Percentiles rank a stretch among this genome's conserved stretches.
phyloP scores from a whole-genome alignment of 139 green algal genomes.

The Auxenochlorella pyrenoidosa region DNA sequence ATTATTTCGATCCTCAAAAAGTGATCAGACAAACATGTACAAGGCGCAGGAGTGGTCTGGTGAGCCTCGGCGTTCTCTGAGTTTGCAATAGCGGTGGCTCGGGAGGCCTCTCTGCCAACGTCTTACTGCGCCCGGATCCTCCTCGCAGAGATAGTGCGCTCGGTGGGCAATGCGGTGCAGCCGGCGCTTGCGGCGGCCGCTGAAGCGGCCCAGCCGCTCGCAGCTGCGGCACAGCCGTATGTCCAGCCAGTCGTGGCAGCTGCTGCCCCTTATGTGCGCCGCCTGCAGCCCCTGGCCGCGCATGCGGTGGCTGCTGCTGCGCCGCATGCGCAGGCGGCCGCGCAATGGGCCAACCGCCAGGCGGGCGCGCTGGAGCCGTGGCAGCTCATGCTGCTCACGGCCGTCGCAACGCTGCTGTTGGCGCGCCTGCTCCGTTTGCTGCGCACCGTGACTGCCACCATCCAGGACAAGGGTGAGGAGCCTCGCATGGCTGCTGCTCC shows the following conservation, averaged over 20 bases:
- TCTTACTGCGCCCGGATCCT: neutral
- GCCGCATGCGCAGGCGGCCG: neutral
- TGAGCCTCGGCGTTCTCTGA: too few species aligned
- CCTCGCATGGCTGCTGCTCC: neutral
- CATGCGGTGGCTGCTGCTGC: neutral
- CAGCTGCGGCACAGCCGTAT: neutral
- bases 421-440: neutral
- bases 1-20: too few species aligned
- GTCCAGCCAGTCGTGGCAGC: neutral
- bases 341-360: neutral
- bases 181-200: neutral
- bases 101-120: neutral
- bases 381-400: slow-evolving; percentile 34
- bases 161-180: neutral
- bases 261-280: neutral
- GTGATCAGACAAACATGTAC: too few species aligned
- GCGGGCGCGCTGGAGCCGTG: slow-evolving; percentile 10
- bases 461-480: slow-evolving; percentile 30
- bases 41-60: too few species aligned
- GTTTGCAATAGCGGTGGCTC: neutral
- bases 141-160: neutral
- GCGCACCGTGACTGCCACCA: neutral
- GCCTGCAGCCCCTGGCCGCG: neutral
- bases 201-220: neutral
- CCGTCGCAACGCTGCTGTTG: neutral